Conservation (phyloP, 805 yeast genomes). For the Nakazawaea wyomingensis region DNA sequence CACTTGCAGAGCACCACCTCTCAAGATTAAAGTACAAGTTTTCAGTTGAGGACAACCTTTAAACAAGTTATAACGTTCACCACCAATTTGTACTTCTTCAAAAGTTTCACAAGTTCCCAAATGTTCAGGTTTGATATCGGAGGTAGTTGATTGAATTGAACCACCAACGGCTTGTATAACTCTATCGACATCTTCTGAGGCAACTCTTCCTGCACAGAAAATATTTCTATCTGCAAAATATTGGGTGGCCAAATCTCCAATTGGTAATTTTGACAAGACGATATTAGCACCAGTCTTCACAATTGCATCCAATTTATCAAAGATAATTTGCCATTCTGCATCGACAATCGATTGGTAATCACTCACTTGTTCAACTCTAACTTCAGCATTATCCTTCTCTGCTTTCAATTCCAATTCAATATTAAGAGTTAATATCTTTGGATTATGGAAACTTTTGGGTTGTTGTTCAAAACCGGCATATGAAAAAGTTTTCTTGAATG, state of each 20-base stretch:
- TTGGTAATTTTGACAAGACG: constrained; percentile 90
- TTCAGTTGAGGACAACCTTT: constrained; percentile 88
- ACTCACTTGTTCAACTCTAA: constrained; percentile 85
- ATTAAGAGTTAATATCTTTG: constrained; percentile 79
- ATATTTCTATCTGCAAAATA: constrained; percentile 93
- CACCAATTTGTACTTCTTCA: constrained; percentile 94
- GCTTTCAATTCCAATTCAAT: constrained; percentile 96
- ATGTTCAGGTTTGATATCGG: constrained; percentile 63
- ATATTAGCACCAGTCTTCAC: constrained; percentile 85
- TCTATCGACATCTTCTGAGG: constrained; percentile 85
- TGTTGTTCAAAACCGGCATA: constrained; percentile 99
- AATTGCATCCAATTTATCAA: constrained; percentile 79
- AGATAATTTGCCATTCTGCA: constrained; percentile 97
- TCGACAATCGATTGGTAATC: constrained; percentile 96
- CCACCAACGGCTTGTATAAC: constrained; percentile 95
- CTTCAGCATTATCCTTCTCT: constrained; percentile 98
- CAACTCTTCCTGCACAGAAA: constrained; percentile 96
- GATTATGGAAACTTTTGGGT: constrained; percentile 77
- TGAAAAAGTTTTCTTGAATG: constrained; percentile 93
- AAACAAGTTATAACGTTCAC: constrained; percentile 90
- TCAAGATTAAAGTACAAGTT: constrained; percentile 86
- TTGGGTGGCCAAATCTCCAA: constrained; percentile 98
- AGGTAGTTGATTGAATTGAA: constrained; percentile 69
- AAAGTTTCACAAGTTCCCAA: constrained; percentile 81
- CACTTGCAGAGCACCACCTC: constrained; percentile 99